phyloP scores from a whole-genome alignment of 1,139 yeast species.

The Tardiomyces digboiensis region DNA sequence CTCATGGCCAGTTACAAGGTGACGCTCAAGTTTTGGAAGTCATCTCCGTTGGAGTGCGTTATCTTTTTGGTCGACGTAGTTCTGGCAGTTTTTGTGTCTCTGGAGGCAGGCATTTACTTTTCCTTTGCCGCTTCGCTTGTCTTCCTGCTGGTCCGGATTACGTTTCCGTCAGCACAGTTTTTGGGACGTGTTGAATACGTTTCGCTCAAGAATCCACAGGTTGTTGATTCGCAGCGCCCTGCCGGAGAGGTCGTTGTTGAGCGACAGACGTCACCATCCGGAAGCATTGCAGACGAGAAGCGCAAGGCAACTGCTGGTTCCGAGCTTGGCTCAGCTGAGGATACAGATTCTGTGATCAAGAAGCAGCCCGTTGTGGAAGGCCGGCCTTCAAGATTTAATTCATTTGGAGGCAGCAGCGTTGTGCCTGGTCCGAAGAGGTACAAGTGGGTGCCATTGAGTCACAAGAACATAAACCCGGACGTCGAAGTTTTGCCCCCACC shows the following conservation, averaged over 20 bases:
- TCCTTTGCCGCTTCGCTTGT: constrained; percentile 83
- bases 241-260: constrained; percentile 7
- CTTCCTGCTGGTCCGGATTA: constrained; percentile 58
- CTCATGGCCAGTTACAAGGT: constrained; percentile 65
- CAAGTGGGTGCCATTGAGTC: constrained; percentile 68
- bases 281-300: constrained; percentile 4
- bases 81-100: constrained; percentile 69
- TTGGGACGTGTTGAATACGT: constrained; percentile 54
- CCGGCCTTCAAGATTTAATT: background rate
- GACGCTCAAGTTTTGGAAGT: constrained; percentile 66
- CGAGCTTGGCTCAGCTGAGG: background rate
- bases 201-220: constrained; percentile 40
- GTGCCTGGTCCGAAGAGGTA: constrained; percentile 6
- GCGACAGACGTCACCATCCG: constrained; percentile 1
- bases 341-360: background rate
- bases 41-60: constrained; percentile 66
- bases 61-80: constrained; percentile 72
- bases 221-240: constrained; percentile 12
- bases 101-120: constrained; percentile 87
- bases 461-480: constrained; percentile 46
- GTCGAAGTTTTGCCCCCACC: constrained; percentile 69
- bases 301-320: background rate
- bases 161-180: constrained; percentile 75
- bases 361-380: background rate
- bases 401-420: background rate